These are phyloP conservation scores for Blastobotrys indianensis DNA, from an alignment of 1,139 yeast genomes.

Conservation along the genomic window DNA sequence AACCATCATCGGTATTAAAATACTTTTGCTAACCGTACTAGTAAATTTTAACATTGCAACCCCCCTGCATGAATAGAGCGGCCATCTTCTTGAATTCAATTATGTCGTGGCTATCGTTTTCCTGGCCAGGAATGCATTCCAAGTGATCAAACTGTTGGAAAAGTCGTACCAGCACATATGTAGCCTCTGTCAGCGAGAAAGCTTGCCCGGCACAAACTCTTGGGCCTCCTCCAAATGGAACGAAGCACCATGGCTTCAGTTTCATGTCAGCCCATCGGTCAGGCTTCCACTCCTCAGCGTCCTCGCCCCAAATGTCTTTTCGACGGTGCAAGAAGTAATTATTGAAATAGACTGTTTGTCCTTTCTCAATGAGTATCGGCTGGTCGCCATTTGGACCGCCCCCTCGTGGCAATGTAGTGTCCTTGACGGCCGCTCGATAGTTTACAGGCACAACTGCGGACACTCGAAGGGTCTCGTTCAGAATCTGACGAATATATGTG, in stretches of 20 bases:
- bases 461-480: constrained; percentile 28
- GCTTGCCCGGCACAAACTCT: constrained; percentile 52
- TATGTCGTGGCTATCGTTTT: constrained; percentile 2
- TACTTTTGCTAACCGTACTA: no score
- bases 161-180: constrained; percentile 41
- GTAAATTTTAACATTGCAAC: constrained; percentile 5
- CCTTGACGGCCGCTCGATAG: constrained; percentile 24
- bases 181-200: constrained; percentile 49
- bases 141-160: constrained; percentile 25
- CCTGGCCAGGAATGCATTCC: constrained; percentile 8
- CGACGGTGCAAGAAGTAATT: constrained; percentile 44
- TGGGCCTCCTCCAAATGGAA: constrained; percentile 53
- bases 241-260: constrained; percentile 38
- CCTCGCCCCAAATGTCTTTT: constrained; percentile 42
- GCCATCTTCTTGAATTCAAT: constrained; percentile 6
- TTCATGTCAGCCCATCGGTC: constrained; percentile 41
- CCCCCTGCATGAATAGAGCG: constrained; percentile 6
- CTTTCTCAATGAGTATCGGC: constrained; percentile 38
- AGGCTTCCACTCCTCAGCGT: constrained; percentile 44
- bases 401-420: constrained; percentile 45
- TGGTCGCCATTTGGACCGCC: constrained; percentile 41
- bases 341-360: constrained; percentile 24
- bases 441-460: constrained; percentile 30
- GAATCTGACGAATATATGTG: constrained; percentile 21
- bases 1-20: no score